These are phyloP conservation scores for Ogataea wickerhamii DNA, from an alignment of 805 yeast species.

Conservation along the genomic window DNA sequence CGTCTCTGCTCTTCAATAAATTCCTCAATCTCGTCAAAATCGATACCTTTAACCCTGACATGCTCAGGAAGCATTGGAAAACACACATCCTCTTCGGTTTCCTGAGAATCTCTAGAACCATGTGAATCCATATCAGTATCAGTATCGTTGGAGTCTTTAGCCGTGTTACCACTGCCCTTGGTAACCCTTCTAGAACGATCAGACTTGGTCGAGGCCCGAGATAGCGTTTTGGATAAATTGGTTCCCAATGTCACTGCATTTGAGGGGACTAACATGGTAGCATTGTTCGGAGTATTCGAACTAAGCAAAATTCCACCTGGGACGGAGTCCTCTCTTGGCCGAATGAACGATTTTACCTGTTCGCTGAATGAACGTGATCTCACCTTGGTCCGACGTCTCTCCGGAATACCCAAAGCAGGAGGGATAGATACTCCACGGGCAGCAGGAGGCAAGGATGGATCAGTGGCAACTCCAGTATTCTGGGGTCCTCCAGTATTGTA, in stretches of 20 bases:
- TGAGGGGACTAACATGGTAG: background rate
- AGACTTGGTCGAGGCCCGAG: conserved; percentile 32
- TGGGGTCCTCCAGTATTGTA: conserved; percentile 5
- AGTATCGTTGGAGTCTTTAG: conserved; percentile 26
- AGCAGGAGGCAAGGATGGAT: no score
- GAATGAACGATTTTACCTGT: conserved; percentile 36
- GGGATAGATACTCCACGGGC: conserved; percentile 1
- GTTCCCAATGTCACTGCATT: conserved; percentile 16
- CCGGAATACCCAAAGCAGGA: conserved; percentile 5
- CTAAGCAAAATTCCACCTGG: conserved; percentile 31
- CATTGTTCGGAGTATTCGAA: conserved; percentile 4
- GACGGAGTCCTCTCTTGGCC: conserved; percentile 31
- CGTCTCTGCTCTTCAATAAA: conserved; percentile 62
- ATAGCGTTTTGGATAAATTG: conserved; percentile 25
- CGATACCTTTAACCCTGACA: conserved; percentile 66
- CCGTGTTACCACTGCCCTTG: conserved; percentile 12
- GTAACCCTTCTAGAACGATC: conserved; percentile 21
- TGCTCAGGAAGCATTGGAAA: conserved; percentile 83
- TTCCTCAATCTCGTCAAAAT: conserved; percentile 86
- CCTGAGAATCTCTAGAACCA: conserved; percentile 76
- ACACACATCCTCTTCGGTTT: conserved; percentile 96
- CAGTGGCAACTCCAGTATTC: conserved; percentile 1
- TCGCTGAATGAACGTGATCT: conserved; percentile 43
- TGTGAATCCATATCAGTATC: conserved; percentile 71
- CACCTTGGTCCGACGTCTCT: conserved; percentile 18